phyloP scores from a whole-genome alignment of 139 green algal genomes.

The Chlamydomonas incerta region DNA sequence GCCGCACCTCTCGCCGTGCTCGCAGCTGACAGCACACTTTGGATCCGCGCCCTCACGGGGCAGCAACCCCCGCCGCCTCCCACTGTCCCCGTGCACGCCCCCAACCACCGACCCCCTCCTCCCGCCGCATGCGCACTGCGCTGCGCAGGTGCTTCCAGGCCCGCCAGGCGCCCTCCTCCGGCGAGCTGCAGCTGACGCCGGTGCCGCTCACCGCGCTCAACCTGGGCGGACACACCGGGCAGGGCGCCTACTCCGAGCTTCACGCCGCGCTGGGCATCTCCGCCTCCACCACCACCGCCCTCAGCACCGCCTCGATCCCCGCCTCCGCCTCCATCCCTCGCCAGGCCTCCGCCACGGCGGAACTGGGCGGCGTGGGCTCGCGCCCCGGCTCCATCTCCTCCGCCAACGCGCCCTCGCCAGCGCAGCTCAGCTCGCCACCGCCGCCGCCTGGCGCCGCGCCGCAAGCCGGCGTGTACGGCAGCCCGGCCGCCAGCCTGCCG shows the following conservation, averaged over 20 bases:
- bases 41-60: no score
- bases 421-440: no score
- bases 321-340: no score
- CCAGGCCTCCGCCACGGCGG: no score
- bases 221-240: constrained; percentile 27
- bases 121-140: no score
- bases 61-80: no score
- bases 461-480: constrained; percentile 1
- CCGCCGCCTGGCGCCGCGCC: neutral
- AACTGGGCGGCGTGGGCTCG: neutral
- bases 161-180: neutral
- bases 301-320: neutral
- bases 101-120: no score
- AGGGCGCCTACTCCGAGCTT: constrained; percentile 36
- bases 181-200: constrained; percentile 30
- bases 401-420: no score
- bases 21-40: no score
- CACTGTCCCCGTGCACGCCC: no score
- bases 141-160: constrained; percentile 43
- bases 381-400: no score
- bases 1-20: no score
- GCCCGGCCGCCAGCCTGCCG: neutral
- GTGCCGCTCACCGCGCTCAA: constrained; percentile 44
- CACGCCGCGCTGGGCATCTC: neutral
- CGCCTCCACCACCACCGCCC: neutral